Evolutionary conservation across 148 eudicot genomes (phyloP), one percentile per base, ranked within the genome.

Genomic region (Suaeda aralocaspica): DNA sequence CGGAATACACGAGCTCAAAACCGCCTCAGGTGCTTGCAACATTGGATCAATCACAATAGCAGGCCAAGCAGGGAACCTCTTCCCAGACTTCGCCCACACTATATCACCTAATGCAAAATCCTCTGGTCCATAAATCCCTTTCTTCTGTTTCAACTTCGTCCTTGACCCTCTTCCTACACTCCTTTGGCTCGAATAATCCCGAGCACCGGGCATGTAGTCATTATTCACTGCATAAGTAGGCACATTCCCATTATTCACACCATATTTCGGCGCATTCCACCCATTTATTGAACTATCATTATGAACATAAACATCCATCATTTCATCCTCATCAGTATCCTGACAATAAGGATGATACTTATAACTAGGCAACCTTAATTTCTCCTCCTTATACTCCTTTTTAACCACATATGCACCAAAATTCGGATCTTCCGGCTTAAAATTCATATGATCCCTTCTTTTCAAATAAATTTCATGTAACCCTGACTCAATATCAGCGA

Each of bases 31-130:
- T 12, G 89, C 92, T 81, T 87, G 77, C 70, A 76, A 30, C 78
- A 81, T 72, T 13, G 92, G 92, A 67, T 85, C 85, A 75, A 87
- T 83, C 25, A 87, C 85, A 69, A 87, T 78, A 57, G 82, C 89
- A 26, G 92, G 92, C 92, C 92, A 87, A 69, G 92, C 87, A 42
- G 92, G 92, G 52, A 71, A 81, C 62, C 83, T 83, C 81, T 83
- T 87, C 76, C 92, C 89, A 25, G 87, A 85, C 59, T 85, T 87
- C 10, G 92, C 92, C 92, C 92, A 87, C 24, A 85, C 87, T 46
- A 87, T 76, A 76, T 83, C 89, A 28, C 84, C 92, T 74, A 81
- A 64, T 56, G 78, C 64, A 74, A 87, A 87, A 70, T 85, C 89
- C 77, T 66, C 74, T 14, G 82, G 82, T 65, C 58, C 83, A 78